Conservation (phyloP, 129 eudicot genomes). For the Pulicaria dysenterica region DNA sequence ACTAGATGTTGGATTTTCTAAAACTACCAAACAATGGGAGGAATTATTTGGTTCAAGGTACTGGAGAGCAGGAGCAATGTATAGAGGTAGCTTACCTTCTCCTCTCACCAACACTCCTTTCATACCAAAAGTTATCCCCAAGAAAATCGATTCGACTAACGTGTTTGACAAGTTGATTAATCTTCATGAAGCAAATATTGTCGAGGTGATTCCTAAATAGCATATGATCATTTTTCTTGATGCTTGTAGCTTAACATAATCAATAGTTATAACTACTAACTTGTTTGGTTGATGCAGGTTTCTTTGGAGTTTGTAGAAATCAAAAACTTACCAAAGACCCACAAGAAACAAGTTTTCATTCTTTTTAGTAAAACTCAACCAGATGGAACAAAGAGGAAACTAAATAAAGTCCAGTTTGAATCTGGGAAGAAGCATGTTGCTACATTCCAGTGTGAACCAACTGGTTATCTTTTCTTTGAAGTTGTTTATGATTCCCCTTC, state of each 20-base stretch:
- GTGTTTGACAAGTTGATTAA: constrained; percentile 36
- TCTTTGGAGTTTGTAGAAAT: constrained; percentile 77
- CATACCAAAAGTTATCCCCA: constrained; percentile 31
- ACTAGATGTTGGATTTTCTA: constrained; percentile 77
- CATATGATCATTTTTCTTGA: neutral
- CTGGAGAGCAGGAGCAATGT: constrained; percentile 97
- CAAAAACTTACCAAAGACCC: constrained; percentile 60
- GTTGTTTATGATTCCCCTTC: constrained; percentile 47
- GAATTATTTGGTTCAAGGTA: constrained; percentile 73
- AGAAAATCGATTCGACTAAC: constrained; percentile 29
- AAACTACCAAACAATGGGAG: constrained; percentile 86
- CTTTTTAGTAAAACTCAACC: constrained; percentile 67
- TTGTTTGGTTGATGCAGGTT: constrained; percentile 47
- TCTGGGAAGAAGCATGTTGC: constrained; percentile 82
- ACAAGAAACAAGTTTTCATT: constrained; percentile 53
- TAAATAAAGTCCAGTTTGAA: constrained; percentile 58
- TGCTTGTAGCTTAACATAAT: neutral
- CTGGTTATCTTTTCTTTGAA: constrained; percentile 62
- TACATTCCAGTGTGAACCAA: constrained; percentile 67
- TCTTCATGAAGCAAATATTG: constrained; percentile 45
- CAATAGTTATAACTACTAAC: neutral
- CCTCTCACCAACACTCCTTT: constrained; percentile 59
- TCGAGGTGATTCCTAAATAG: constrained; percentile 55
- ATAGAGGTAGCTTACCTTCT: constrained; percentile 71
- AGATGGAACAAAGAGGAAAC: constrained; percentile 68